Evolutionary conservation across 805 yeast genomes (phyloP), one percentile per base, ranked within the genome.

Genomic region (Ogataea henricii): DNA sequence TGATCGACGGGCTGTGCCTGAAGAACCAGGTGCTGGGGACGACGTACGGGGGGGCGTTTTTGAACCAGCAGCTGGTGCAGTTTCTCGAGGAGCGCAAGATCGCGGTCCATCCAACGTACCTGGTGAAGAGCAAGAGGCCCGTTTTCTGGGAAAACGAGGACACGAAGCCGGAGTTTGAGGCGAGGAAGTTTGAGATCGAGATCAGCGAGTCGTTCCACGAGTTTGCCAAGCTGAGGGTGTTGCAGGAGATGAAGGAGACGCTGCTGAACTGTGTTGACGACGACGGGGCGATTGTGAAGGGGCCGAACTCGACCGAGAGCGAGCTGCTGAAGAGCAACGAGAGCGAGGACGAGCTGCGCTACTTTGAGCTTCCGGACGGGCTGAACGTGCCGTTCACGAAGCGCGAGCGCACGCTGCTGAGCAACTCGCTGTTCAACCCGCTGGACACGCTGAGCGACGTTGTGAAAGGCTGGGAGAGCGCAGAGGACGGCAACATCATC

Each of bases 291-390:
- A 62, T 56, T 32, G 40, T 37, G 32, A 37, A 37, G 10, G 21
- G n/a, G 49, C 37, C 23, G 40, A 38, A 38, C 17, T 51, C 46
- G 40, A 18, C 59, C 14, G 60, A 56, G 22, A 49, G 34, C 22
- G 68, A 65, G 49, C 57, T 61, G 33, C 61, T 60, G 29, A 68
- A 57, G 26, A 52, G 57, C 14, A 55, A 64, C 20, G 49, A 35
- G 32, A 44, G 53, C 29, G 60, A 58, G 27, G 65, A 62, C 30
- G 61, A 55, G 48, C 63, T 69, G 37, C 62, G 90, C 54, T 66
- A 75, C 23, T 85, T 84, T 60, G 96, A 89, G 67, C 70, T 88
- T 13, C 92, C 95, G 14, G 80, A 85, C 58, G 95, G 95, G 1
- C 83, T 85, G 55, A 74, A 79, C 23, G 62, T 86, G 14, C 81